A percentile compares a stretch with the other conserved stretches of the same genome.
These are phyloP conservation scores for Sistotremastrum niveocremeum DNA, from an alignment of 768 basidiomycete genomes.

Conservation along the genomic window DNA sequence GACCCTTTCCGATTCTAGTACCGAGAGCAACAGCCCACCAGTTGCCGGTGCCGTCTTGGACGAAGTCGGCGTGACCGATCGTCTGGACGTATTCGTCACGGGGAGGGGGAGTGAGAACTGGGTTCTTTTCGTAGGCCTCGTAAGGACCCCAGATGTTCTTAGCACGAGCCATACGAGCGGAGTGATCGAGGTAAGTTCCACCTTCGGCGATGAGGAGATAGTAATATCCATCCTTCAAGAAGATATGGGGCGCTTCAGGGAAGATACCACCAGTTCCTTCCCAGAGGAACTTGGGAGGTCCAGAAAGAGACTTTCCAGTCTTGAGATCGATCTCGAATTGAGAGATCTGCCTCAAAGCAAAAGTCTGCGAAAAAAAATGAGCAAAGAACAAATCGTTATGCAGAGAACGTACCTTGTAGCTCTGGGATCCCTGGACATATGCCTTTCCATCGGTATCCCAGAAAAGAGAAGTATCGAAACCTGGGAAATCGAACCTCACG, in stretches of 20 bases:
- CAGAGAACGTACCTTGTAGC: conserved; percentile 9
- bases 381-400: neutral
- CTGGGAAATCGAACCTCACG: conserved; percentile 19
- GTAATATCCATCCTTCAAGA: conserved; percentile 13
- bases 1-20: conserved; percentile 3
- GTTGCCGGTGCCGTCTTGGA: conserved; percentile 18
- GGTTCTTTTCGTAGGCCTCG: conserved; percentile 12
- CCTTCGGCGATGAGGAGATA: conserved; percentile 27
- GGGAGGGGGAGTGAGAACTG: conserved; percentile 16
- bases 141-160: conserved; percentile 18
- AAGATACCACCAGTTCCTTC: conserved; percentile 9
- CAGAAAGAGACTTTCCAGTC: conserved; percentile 10
- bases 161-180: conserved; percentile 18
- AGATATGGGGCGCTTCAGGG: conserved; percentile 17
- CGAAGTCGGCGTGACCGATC: conserved; percentile 26
- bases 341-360: conserved; percentile 9
- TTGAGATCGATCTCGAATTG: conserved; percentile 13
- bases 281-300: neutral
- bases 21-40: conserved; percentile 18
- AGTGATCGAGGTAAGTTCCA: conserved; percentile 11
- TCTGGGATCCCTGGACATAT: conserved; percentile 16
- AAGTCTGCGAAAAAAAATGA: neutral
- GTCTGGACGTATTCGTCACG: conserved; percentile 17
- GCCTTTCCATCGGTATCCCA: conserved; percentile 19
- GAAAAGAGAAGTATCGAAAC: conserved; percentile 22